Conservation (phyloP, 768 basidiomycete species). For the Dacryopinax primogenitus region DNA sequence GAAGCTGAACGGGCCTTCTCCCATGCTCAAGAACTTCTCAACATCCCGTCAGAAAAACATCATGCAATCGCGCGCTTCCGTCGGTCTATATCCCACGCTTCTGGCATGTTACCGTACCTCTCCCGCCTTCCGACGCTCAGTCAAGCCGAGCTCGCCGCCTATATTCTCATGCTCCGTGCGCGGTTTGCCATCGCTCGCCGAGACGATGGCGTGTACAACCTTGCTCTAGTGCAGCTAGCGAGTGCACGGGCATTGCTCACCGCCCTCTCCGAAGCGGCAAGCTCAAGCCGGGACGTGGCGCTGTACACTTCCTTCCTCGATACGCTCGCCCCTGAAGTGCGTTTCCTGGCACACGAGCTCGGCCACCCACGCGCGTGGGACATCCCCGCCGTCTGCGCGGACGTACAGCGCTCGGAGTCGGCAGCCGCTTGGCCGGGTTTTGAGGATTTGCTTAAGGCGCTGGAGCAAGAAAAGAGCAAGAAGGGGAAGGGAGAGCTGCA, state of each 20-base stretch:
- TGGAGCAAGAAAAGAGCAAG: conserved; percentile 28
- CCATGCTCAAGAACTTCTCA: conserved; percentile 65
- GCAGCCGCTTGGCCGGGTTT: conserved; percentile 53
- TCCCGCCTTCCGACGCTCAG: conserved; percentile 37
- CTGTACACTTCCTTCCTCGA: conserved; percentile 73
- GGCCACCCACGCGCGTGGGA: conserved; percentile 70
- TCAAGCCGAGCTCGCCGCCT: conserved; percentile 55
- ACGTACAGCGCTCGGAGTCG: conserved; percentile 44
- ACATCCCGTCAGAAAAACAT: conserved; percentile 41
- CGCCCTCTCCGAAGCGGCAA: conserved; percentile 46
- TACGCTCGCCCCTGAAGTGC: conserved; percentile 78
- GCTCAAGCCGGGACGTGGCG: conserved; percentile 75
- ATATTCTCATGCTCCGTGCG: conserved; percentile 71
- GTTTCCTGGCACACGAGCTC: conserved; percentile 83
- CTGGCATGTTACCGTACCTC: conserved; percentile 57
- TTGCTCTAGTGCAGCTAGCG: conserved; percentile 53
- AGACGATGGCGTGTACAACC: conserved; percentile 47
- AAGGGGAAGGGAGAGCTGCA: conserved; percentile 35
- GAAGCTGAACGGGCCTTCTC: conserved; percentile 90
- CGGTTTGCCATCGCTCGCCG: conserved; percentile 58
- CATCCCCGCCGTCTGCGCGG: conserved; percentile 57
- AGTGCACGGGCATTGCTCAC: conserved; percentile 66
- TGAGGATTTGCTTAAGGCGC: conserved; percentile 39
- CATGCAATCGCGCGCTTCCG: conserved; percentile 66
- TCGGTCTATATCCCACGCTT: conserved; percentile 59